These are phyloP conservation scores for Baorangia bicolor DNA, from an alignment of 768 basidiomycete species.

Conservation along the genomic window DNA sequence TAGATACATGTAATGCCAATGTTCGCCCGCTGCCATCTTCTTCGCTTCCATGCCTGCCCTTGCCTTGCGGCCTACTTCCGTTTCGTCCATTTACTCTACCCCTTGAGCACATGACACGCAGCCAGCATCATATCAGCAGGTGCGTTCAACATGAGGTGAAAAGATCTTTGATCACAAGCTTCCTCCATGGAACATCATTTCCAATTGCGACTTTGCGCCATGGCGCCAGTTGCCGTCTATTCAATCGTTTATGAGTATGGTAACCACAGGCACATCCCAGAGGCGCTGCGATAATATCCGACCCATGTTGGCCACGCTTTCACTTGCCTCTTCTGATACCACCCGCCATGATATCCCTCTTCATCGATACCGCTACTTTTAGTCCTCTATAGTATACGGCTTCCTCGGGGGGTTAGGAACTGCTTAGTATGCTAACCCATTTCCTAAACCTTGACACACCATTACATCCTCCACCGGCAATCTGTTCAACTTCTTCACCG, in stretches of 20 bases:
- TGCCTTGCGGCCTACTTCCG: conserved; percentile 26
- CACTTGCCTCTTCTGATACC: conserved; percentile 20
- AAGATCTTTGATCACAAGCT: conserved; percentile 29
- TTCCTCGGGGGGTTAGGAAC: conserved; percentile 17
- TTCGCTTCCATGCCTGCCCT: conserved; percentile 25
- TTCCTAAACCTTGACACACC: conserved; percentile 12
- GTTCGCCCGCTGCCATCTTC: conserved; percentile 18
- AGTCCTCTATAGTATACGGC: conserved; percentile 7
- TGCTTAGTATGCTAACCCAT: conserved; percentile 8
- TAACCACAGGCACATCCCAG: conserved; percentile 25
- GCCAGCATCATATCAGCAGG: conserved; percentile 29
- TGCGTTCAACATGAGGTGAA: conserved; percentile 35
- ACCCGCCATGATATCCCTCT: conserved; percentile 13
- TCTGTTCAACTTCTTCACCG: conserved; percentile 6
- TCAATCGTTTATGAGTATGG: conserved; percentile 28
- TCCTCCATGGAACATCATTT: conserved; percentile 21
- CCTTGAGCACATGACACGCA: conserved; percentile 28
- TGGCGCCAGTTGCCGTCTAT: conserved; percentile 28
- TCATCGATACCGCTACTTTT: conserved; percentile 28
- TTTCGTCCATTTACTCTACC: conserved; percentile 23
- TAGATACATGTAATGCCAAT: conserved; percentile 14
- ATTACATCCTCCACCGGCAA: conserved; percentile 15
- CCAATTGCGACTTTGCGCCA: conserved; percentile 23
- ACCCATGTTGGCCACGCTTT: conserved; percentile 23
- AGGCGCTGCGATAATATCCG: conserved; percentile 34